These are phyloP conservation scores for Parachlorella kessleri DNA, from an alignment of 139 green algal species.

Conservation along the genomic window DNA sequence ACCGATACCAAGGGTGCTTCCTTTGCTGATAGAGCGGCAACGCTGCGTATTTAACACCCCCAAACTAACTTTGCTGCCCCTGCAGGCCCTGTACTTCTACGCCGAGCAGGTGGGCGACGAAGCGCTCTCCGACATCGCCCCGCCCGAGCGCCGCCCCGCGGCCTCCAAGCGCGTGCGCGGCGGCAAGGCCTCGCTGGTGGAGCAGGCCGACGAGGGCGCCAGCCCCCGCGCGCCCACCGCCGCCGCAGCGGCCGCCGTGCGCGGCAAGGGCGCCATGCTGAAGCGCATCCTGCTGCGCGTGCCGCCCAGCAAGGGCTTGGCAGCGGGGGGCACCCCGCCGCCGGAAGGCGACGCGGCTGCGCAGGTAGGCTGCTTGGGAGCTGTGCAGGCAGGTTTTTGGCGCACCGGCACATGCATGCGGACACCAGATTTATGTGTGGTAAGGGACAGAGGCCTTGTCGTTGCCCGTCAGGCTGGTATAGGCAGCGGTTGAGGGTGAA, in stretches of 20 bases:
- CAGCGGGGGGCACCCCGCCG: neutral
- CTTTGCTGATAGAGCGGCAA: neutral
- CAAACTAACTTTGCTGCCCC: neutral
- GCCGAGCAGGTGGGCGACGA: constrained; percentile 24
- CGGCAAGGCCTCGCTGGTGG: neutral
- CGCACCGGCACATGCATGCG: no score
- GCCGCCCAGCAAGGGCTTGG: neutral
- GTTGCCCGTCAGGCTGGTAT: no score
- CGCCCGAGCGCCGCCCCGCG: neutral
- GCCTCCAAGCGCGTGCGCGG: neutral
- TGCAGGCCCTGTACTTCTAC: constrained; percentile 21
- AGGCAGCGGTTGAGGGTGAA: no score
- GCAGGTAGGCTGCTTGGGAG: no score
- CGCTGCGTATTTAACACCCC: neutral
- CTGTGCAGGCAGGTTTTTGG: no score
- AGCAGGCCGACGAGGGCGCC: neutral
- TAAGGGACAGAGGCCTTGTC: no score
- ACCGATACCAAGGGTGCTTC: no score
- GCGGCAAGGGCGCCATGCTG: neutral
- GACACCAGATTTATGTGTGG: no score
- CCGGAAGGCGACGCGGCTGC: neutral
- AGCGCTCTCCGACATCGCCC: neutral
- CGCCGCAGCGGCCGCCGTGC: neutral
- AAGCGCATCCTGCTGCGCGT: neutral
- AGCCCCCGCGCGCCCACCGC: neutral